Conservation (phyloP, 2,329 filamentous ascomycete genomes). For the Ascochyta clinopodiicola region DNA sequence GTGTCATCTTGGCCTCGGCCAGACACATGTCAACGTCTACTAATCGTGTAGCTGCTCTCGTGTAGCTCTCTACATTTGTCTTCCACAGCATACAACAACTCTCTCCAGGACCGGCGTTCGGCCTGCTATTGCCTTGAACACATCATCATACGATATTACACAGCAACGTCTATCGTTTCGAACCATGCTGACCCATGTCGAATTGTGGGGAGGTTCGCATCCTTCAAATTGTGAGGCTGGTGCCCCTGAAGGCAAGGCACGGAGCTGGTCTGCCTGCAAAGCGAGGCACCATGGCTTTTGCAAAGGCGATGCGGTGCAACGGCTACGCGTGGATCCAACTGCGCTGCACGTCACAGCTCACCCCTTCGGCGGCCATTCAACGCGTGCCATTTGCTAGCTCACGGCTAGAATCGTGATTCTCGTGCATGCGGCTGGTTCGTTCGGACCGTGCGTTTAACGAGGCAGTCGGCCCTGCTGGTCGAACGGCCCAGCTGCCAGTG, state of each 20-base stretch:
- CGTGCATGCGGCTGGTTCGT: neutral
- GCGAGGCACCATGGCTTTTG: conserved; percentile 3
- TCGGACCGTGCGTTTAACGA: conserved; percentile 14
- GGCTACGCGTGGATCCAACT: neutral
- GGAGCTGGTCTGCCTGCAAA: conserved; percentile 3
- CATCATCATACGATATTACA: neutral
- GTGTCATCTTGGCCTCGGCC: too few species aligned
- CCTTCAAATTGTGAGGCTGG: conserved; percentile 19
- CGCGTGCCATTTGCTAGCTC: conserved; percentile 12
- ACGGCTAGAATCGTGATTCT: conserved; percentile 7
- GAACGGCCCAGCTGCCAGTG: conserved; percentile 5
- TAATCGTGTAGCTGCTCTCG: too few species aligned
- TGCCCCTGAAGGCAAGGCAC: conserved; percentile 7
- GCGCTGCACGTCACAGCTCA: neutral
- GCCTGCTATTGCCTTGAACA: neutral
- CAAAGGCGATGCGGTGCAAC: conserved; percentile 7
- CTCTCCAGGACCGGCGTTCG: neutral
- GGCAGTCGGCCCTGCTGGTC: conserved; percentile 12
- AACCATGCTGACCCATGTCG: conserved; percentile 8
- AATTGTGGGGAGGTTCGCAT: conserved; percentile 14
- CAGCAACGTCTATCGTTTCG: neutral
- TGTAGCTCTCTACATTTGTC: too few species aligned
- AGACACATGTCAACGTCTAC: too few species aligned
- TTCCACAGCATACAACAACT: too few species aligned
- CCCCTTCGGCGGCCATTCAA: conserved; percentile 7